Evolutionary conservation across 2,329 filamentous ascomycete species (phyloP).

Genomic region (Cladorrhinum sp.): DNA sequence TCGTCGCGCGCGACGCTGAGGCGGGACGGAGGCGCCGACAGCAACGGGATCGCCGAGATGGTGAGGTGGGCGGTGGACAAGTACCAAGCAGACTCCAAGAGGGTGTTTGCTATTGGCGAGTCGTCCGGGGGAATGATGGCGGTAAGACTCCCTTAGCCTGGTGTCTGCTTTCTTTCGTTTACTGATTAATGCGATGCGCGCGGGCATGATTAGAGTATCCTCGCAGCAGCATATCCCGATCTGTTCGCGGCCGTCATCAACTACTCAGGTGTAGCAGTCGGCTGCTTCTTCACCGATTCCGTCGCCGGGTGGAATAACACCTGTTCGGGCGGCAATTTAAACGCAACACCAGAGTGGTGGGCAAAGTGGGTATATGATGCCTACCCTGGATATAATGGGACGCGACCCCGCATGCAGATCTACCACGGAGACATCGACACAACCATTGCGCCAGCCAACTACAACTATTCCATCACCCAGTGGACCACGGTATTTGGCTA

Average conservation of each 20-base stretch:
- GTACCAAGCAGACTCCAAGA: constrained; percentile 42
- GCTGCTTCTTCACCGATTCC: constrained; percentile 44
- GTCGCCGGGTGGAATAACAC: constrained; percentile 44
- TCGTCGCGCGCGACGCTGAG: constrained; percentile 44
- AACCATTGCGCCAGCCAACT: constrained; percentile 52
- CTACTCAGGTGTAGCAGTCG: constrained; percentile 38
- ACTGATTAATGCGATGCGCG: too few species aligned
- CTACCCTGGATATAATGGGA: constrained; percentile 48
- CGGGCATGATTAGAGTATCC: too few species aligned
- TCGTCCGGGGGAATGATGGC: constrained; percentile 45
- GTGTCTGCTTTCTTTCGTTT: neutral
- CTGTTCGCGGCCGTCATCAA: constrained; percentile 45
- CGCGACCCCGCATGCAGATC: constrained; percentile 53
- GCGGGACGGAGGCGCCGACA: constrained; percentile 48
- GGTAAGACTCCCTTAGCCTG: constrained; percentile 1
- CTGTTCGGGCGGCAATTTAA: constrained; percentile 45
- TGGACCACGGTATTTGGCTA: constrained; percentile 49
- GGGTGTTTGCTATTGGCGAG: constrained; percentile 43
- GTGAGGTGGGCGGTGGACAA: constrained; percentile 43
- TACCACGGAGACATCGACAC: constrained; percentile 53
- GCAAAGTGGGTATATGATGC: constrained; percentile 35
- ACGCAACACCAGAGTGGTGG: constrained; percentile 32
- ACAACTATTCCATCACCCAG: constrained; percentile 54
- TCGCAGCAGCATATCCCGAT: constrained; percentile 48
- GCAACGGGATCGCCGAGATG: constrained; percentile 48